phyloP scores from a whole-genome alignment of 2,329 filamentous ascomycete species.

The Hymenoscyphus occultus region DNA sequence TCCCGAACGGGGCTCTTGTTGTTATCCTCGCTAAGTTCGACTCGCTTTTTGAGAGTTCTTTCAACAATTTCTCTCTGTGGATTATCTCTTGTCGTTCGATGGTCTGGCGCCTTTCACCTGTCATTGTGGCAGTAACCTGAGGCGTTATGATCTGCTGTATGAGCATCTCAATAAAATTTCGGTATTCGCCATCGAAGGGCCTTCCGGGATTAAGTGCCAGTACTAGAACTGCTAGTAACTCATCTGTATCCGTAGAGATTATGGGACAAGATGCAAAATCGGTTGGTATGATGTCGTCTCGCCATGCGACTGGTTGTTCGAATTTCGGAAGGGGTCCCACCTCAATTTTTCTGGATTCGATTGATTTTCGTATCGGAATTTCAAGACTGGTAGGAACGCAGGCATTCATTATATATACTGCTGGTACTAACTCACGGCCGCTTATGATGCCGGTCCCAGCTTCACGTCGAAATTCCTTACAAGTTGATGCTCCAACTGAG shows the following conservation, averaged over 20 bases:
- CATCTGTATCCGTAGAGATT: constrained; percentile 61
- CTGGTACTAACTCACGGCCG: constrained; percentile 16
- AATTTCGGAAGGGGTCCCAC: constrained; percentile 24
- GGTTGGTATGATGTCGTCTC: constrained; percentile 62
- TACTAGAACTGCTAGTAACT: constrained; percentile 64
- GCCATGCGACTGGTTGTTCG: constrained; percentile 55
- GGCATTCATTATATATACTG: constrained; percentile 11
- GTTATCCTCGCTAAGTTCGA: constrained; percentile 68
- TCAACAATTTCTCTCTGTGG: constrained; percentile 63
- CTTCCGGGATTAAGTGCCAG: constrained; percentile 68
- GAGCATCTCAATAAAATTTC: constrained; percentile 58
- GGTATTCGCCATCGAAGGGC: constrained; percentile 72
- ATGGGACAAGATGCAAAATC: constrained; percentile 67
- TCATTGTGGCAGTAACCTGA: constrained; percentile 67
- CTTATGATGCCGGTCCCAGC: constrained; percentile 17
- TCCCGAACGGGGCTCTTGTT: constrained; percentile 69
- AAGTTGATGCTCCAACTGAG: background rate
- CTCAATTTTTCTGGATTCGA: constrained; percentile 10
- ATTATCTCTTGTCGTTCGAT: constrained; percentile 64
- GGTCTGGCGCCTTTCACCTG: constrained; percentile 53
- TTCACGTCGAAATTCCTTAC: constrained; percentile 16
- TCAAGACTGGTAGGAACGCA: constrained; percentile 10
- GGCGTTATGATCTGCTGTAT: constrained; percentile 61
- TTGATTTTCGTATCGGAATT: constrained; percentile 11
- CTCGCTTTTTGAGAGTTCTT: constrained; percentile 60